Evolutionary conservation across 169 alveolate genomes (phyloP), one percentile per base, ranked within the genome.

Genomic region (Ichthyophthirius multifiliis): DNA sequence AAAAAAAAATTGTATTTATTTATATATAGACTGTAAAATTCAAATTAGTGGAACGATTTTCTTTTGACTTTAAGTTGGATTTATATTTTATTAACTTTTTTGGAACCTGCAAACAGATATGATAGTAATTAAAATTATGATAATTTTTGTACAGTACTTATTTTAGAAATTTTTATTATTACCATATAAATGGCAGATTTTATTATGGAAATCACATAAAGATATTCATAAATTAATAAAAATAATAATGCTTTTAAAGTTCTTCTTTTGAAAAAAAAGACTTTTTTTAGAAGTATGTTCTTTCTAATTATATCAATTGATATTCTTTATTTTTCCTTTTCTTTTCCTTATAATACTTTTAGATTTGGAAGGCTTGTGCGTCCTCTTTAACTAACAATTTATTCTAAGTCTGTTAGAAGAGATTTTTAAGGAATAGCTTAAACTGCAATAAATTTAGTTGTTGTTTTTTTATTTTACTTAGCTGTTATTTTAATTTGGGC

Each of bases 341-440:
- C 2, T 1, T 55, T 27, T 55, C 71, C 71, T 3, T 20, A 16
- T n/a, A 78, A 43, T 43, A 65, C 55, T 2, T 35, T 78, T 31
- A 65, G 84, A 18, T 78, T 78, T 27, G 73, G 77, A 18, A 64
- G 79, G 32, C 41, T 78, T 23, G 39, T 63, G 5, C 35, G 84
- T 31, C 76, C 84, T n/a, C 63, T 78, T 3, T n/a, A 63, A 31
- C 63, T 78, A 43, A 44, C 47, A 1, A 32, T 78, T 43, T 65
- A 41, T 65, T 78, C 84, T 9, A 78, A 78, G 27, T 74, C 67
- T n/a, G 31, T 78, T 16, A 63, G 84, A 65, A 63, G 84, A 44
- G 65, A 78, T 34, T 45, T 78, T 43, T 31, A 65, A 31, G 84
- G 84, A n/a, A 78, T 78, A 13, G 34, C 65, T 16, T 43, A 78